Conservation (phyloP, 2,329 filamentous ascomycete species). For the Clathrospora elynae region DNA sequence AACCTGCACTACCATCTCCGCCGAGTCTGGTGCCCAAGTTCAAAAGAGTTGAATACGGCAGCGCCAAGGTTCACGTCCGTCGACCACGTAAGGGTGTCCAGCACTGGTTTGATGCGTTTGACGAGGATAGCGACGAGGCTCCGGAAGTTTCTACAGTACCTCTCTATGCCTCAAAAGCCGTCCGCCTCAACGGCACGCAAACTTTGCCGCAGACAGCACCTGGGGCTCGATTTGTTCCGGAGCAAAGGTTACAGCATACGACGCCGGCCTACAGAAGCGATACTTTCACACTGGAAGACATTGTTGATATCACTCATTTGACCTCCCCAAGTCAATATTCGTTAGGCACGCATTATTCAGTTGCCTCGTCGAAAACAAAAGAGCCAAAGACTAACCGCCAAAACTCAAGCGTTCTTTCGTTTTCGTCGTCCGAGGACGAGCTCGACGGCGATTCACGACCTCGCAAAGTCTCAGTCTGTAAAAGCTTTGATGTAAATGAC, state of each 20-base stretch:
- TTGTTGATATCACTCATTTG: constrained; percentile 28
- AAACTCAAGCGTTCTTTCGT: constrained; percentile 48
- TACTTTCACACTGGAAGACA: constrained; percentile 29
- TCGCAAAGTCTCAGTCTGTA: constrained; percentile 30
- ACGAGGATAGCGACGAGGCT: constrained; percentile 47
- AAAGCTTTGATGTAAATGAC: constrained; percentile 43
- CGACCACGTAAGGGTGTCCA: constrained; percentile 56
- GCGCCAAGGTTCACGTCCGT: constrained; percentile 54
- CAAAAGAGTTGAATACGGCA: constrained; percentile 51
- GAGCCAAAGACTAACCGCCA: constrained; percentile 45
- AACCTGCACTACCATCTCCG: constrained; percentile 16
- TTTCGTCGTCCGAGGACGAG: constrained; percentile 49
- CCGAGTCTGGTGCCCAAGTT: constrained; percentile 35
- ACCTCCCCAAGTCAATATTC: constrained; percentile 42
- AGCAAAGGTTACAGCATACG: constrained; percentile 6
- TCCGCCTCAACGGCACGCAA: constrained; percentile 12
- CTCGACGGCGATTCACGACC: constrained; percentile 26
- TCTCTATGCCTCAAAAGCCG: constrained; percentile 20
- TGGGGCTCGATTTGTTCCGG: constrained; percentile 27
- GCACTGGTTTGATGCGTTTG: constrained; percentile 58
- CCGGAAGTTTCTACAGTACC: constrained; percentile 22
- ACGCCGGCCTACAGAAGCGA: constrained; percentile 23
- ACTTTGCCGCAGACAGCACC: constrained; percentile 21
- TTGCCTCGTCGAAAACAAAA: constrained; percentile 40
- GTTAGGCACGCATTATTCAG: constrained; percentile 32